Percentiles rank a stretch among this genome's conserved stretches.
These are phyloP conservation scores for Misopates orontium DNA, from an alignment of 257 asterid species.

Conservation along the genomic window DNA sequence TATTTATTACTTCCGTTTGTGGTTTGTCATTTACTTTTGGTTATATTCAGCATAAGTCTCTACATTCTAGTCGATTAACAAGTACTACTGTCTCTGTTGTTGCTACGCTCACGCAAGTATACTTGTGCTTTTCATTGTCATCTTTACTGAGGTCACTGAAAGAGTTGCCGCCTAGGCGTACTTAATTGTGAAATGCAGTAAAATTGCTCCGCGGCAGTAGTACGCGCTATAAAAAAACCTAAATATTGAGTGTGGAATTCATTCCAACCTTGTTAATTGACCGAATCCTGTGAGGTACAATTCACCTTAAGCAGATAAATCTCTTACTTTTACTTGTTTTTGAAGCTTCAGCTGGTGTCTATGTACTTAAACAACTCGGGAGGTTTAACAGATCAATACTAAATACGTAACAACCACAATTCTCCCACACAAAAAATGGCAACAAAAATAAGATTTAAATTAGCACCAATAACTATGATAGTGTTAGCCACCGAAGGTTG, in stretches of 20 bases:
- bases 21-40: constrained; percentile 27
- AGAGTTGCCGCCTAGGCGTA: background rate
- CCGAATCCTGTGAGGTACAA: background rate
- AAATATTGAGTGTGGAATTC: background rate
- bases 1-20: background rate
- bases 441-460: too few species aligned
- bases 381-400: too few species aligned
- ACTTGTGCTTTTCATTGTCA: background rate
- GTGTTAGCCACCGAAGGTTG: too few species aligned
- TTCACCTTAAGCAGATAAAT: background rate
- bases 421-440: too few species aligned
- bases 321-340: too few species aligned
- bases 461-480: background rate
- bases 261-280: background rate
- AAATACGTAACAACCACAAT: too few species aligned
- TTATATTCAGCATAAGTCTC: constrained; percentile 16
- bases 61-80: constrained; percentile 8
- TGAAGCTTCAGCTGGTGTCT: too few species aligned
- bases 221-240: background rate
- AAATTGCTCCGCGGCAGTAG: too few species aligned
- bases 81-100: background rate
- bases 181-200: background rate
- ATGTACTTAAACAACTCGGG: too few species aligned
- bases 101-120: background rate
- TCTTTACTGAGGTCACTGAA: background rate